Base-by-base conservation (phyloP, 2,329 filamentous ascomycete species). In the Bisporella sp. region DNA sequence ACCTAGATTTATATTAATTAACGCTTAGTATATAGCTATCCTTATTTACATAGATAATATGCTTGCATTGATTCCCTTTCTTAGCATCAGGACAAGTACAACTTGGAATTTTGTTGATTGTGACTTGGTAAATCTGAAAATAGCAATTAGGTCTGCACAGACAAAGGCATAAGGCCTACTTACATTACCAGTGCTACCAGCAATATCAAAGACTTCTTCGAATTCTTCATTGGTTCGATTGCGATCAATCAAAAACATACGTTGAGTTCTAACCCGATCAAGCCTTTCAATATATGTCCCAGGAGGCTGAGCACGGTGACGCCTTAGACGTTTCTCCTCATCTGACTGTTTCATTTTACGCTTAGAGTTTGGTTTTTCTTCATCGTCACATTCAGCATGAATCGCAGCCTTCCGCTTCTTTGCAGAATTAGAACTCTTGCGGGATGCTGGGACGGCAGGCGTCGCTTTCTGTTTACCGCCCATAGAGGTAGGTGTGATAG, bases 61-160 rank as follows among this genome's bases (percentile, higher is more conserved):
- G 81, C 61, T 84, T 84, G 72, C 81, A 85, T 58, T 81, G 76
- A 42, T 78, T 76, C 4, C 79, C 76, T 51, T 77, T 77, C 33
- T 44, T 53, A 30, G 49, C 69, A 62, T 81, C 75, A 0, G 77
- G 77, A 61, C 79, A 83, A 50, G 71, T 71, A 64, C 79, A 83
- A 5, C 57, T 66, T 0, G 79, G 78, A 8, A 71, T 58, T 47
- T 75, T 74, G 51, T 67, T 64, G 48, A 85, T 76, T 8, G 64
- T 70, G 33, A 81, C 72, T n/a, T 69, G 75, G 64, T 85, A 84
- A n/a, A 37, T 37, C 35, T 37, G n/a, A 8, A 37, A 37, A 21
- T 21, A 21, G 21, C 21, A 21, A 21, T 21, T 21, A 21, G 21
- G 21, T 21, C 21, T 21, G 21, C 21, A 21, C 21, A 21, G 21